Evolutionary conservation across 257 asterid genomes (phyloP), one percentile per base, ranked within the genome.

Genomic region (Apocynum venetum): DNA sequence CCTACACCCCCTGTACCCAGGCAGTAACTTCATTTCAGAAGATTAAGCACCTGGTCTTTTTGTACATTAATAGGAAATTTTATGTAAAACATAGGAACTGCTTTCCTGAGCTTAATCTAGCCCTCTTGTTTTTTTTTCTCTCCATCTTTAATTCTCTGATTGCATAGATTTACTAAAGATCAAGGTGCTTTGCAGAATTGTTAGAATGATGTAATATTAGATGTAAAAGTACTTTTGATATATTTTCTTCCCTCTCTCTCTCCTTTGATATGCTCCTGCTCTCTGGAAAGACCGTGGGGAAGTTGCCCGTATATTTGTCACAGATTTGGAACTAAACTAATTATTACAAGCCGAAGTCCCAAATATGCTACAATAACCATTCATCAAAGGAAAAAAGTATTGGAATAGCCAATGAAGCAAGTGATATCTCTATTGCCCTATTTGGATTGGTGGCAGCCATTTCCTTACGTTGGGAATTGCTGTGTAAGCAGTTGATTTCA

Each of bases 1-100:
- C 87, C 94, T 35, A 85, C 97, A 3, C 97, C 96, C 11, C 95
- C 98, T 38, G 89, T 89, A 63, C 93, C 93, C 63, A 86, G 97
- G 79, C 99, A 89, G 88, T 96, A 86, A 90, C 76, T 13, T 67
- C 72, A 52, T 41, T n/a, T 70, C 76, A 64, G 61, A 63, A 60
- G 57, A 81, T 52, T 69, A 77, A 43, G 81, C 75, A 64, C 52
- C 77, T 76, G 80, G 79, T 76, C 80, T 36, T 81, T 80, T 77
- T 89, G 85, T 81, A 83, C 79, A 83, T 86, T 81, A 81, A 79
- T 85, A 83, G 84, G 64, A 65, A 72, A 65, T 35, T 56, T 75
- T 46, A 48, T 78, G 72, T 78, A 38, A 73, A 73, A 74, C 82
- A 43, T 67, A 53, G 82, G 51, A 73, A 11, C 40, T 19, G 31